Evolutionary conservation across 768 basidiomycete genomes (phyloP).

Genomic region (Kondoa subrosea): DNA sequence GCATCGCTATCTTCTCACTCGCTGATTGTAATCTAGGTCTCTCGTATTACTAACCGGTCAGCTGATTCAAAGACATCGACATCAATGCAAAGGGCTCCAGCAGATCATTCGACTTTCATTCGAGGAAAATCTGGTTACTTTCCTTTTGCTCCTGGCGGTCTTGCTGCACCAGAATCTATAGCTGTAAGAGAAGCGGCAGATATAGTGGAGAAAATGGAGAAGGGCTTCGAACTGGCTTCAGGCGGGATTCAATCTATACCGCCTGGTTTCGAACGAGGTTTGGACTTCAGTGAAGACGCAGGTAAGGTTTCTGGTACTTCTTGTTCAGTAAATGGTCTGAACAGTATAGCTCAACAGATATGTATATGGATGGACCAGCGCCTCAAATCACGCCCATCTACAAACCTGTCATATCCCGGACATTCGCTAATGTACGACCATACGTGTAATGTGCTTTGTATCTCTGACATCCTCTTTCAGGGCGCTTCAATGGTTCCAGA

Average conservation of each 20-base stretch:
- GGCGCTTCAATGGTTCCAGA: slow-evolving; percentile 25
- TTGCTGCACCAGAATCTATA: slow-evolving; percentile 45
- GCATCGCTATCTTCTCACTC: not conserved
- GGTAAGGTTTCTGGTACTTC: slow-evolving; percentile 28
- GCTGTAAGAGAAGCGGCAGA: slow-evolving; percentile 32
- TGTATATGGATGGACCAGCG: slow-evolving; percentile 29
- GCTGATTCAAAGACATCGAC: slow-evolving; percentile 49
- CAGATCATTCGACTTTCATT: slow-evolving; percentile 58
- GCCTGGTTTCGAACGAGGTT: slow-evolving; percentile 65
- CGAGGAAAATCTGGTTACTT: slow-evolving; percentile 83
- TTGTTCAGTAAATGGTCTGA: too few species aligned
- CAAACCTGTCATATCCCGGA: slow-evolving; percentile 20
- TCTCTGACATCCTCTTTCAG: not conserved
- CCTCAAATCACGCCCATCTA: slow-evolving; percentile 25
- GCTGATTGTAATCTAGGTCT: not conserved
- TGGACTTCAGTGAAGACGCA: slow-evolving; percentile 42
- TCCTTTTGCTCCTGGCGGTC: slow-evolving; percentile 85
- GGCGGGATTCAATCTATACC: slow-evolving; percentile 47
- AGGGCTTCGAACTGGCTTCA: slow-evolving; percentile 22
- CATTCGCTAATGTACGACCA: not conserved
- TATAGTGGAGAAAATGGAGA: slow-evolving; percentile 28
- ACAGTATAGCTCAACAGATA: too few species aligned
- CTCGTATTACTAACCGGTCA: not conserved
- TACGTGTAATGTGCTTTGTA: slow-evolving; percentile 4
- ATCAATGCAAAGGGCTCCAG: slow-evolving; percentile 68